Conservation (phyloP, 306 rosid genomes). For the Leucaena leucocephala region DNA sequence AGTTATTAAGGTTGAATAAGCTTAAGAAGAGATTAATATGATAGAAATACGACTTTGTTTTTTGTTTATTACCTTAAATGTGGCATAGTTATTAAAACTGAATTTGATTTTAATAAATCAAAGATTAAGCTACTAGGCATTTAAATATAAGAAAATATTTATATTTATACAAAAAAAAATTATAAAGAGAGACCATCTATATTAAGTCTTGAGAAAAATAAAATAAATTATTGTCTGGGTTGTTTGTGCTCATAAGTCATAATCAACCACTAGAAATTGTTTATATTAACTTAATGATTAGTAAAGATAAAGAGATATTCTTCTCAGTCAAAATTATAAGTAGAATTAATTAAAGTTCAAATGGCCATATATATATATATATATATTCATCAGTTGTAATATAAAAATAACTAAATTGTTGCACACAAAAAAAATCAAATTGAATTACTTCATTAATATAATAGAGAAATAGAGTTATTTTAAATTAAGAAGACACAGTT, state of each 20-base stretch:
- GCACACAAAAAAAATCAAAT: neutral
- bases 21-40: too few relatives aligned
- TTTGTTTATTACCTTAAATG: too few relatives aligned
- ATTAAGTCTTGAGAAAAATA: neutral
- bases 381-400: neutral
- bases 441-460: neutral
- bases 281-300: neutral
- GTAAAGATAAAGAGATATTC: conserved; percentile 6
- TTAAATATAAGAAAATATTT: neutral
- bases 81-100: neutral
- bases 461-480: neutral
- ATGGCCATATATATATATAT: neutral
- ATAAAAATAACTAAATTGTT: neutral
- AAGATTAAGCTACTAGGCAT: neutral
- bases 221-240: too few relatives aligned
- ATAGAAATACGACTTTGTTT: too few relatives aligned
- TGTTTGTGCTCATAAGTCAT: neutral
- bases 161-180: neutral
- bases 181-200: neutral
- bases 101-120: neutral
- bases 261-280: neutral
- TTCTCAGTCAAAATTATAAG: neutral
- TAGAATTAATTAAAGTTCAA: neutral
- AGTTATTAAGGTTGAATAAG: neutral
- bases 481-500: neutral